A percentile compares a stretch with the other conserved stretches of the same genome.
Evolutionary conservation across 495 filamentous ascomycete species (phyloP).

Genomic region (Alectoria sarmentosa): DNA sequence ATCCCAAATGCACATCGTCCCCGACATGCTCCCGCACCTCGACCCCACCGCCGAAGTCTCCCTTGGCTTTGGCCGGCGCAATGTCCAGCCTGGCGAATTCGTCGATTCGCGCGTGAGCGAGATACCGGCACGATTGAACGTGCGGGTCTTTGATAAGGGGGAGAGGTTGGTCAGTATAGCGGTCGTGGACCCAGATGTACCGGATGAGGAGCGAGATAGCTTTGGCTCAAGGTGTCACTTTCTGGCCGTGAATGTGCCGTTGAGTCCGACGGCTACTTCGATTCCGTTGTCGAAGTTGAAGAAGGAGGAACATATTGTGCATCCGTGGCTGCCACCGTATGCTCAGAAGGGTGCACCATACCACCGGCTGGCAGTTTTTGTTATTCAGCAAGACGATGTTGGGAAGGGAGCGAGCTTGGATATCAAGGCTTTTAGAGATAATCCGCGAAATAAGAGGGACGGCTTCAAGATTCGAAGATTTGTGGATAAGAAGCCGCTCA

Average conservation of each 20-base stretch:
- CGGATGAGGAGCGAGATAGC: conserved; percentile 63
- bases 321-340: conserved; percentile 78
- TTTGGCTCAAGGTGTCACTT: conserved; percentile 82
- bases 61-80: conserved; percentile 63
- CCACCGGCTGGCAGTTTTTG: conserved; percentile 76
- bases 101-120: conserved; percentile 65
- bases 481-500: conserved; percentile 57
- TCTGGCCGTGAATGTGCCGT: conserved; percentile 60
- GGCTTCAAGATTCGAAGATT: conserved; percentile 64
- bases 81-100: conserved; percentile 67
- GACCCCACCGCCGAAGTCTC: conserved; percentile 72
- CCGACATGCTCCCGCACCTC: conserved; percentile 84
- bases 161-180: conserved; percentile 75
- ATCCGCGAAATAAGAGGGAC: conserved; percentile 47
- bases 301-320: conserved; percentile 54
- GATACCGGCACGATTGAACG: conserved; percentile 60
- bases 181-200: conserved; percentile 87
- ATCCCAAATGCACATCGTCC: conserved; percentile 77
- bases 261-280: conserved; percentile 48
- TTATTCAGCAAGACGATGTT: conserved; percentile 62
- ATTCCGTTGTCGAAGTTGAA: conserved; percentile 46
- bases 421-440: conserved; percentile 45
- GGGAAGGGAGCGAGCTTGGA: conserved; percentile 50
- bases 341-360: conserved; percentile 88
- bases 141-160: conserved; percentile 78